A percentile compares a stretch with the other conserved stretches of the same genome.
Evolutionary conservation across 2,329 filamentous ascomycete species (phyloP).

Genomic region (Fusarium sp.): DNA sequence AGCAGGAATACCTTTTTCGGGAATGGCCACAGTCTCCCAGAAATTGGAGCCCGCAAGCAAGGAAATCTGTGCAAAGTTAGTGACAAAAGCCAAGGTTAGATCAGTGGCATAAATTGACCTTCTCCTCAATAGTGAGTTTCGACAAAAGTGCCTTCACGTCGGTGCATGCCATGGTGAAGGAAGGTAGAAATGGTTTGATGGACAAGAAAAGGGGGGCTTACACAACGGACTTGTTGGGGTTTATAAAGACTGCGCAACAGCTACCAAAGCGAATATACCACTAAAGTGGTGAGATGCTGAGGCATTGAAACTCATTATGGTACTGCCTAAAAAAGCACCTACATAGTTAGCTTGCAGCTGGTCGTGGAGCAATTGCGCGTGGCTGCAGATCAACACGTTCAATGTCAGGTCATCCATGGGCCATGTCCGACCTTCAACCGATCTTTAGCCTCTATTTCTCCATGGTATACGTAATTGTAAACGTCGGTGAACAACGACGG

Average conservation of each 20-base stretch:
- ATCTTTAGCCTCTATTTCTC: neutral
- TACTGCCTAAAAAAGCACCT: neutral
- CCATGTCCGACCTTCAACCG: neutral
- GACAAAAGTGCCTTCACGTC: neutral
- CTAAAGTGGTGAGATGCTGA: neutral
- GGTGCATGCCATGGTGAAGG: neutral
- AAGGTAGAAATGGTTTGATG: neutral
- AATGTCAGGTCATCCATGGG: neutral
- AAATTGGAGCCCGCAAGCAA: neutral
- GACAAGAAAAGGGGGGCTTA: neutral
- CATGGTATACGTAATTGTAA: neutral
- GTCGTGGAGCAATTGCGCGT: neutral
- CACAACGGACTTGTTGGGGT: neutral
- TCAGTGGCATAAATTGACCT: neutral
- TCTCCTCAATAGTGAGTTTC: neutral
- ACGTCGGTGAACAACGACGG: neutral
- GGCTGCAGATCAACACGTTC: neutral
- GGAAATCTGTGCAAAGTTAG: neutral
- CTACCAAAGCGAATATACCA: neutral
- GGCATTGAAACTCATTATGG: neutral
- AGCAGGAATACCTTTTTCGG: neutral
- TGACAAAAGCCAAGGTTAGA: neutral
- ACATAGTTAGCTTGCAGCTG: neutral
- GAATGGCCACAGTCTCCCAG: neutral
- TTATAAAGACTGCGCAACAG: neutral